Evolutionary conservation across 768 basidiomycete genomes (phyloP), one percentile per base, ranked within the genome.

Genomic region (Mycena pura): DNA sequence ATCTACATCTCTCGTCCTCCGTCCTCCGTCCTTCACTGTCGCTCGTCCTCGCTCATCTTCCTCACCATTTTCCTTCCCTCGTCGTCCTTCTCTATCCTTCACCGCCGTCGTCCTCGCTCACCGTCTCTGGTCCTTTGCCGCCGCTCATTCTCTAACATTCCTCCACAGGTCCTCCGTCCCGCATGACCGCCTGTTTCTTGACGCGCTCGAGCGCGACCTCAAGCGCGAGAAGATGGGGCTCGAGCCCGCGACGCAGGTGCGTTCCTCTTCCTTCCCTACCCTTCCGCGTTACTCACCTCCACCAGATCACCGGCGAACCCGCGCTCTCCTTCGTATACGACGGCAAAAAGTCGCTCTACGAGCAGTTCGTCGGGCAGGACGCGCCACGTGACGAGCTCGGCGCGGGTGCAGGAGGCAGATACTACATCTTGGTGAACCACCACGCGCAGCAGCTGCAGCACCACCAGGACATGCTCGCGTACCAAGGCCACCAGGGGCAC

Each of bases 161-260:
- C 24, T n/a, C n/a, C 50, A 6, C 71, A 96, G 93, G 94, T 97
- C 94, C 78, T 96, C 95, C 6, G 96, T 98, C 6, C 96, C 96
- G 3, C 96, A 98, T 62, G 96, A 98, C 73, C 90, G 95, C 31
- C 89, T 98, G 55, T 98, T 97, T 82, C 87, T 98, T 51, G 96
- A 98, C 70, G 96, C 96, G 19, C 86, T 98, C 47, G 96, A 98
- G 74, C 90, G 96, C 46, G 96, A 98, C 73, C 86, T 97, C 57
- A 97, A 96, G 79, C 86, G 96, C 29, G 96, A 97, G 76, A 96
- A 95, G 77, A 90, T 91, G 81, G 92, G 92, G 0, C 81, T 85
- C 39, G 93, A 95, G 71, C 84, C 95, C 1, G 96, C 96, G 2
- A 96, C 95, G 2, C 71, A 79, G 82, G 67, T 63, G 38, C 17